Conservation (phyloP, 768 basidiomycete genomes). For the Leucogyrophana mollusca region DNA sequence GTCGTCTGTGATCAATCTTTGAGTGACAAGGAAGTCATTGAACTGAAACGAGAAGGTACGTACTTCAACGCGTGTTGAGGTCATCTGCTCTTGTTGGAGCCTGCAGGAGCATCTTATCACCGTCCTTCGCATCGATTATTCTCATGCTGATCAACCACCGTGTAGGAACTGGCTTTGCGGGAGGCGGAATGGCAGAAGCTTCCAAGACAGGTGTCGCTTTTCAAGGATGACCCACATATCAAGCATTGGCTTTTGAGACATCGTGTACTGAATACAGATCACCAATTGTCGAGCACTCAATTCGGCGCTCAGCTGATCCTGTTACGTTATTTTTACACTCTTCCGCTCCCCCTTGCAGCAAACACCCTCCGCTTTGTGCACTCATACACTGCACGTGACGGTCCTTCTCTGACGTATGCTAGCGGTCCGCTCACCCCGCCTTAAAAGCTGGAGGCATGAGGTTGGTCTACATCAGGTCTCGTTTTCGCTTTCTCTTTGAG, state of each 20-base stretch:
- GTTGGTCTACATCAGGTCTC: too few relatives aligned
- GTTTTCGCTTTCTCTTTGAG: too few relatives aligned
- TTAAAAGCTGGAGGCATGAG: neutral
- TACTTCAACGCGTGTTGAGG: conserved; percentile 2
- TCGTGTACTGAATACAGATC: too few relatives aligned
- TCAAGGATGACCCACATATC: conserved; percentile 55
- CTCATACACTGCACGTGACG: neutral
- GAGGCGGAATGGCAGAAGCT: conserved; percentile 92
- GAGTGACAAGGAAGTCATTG: conserved; percentile 71
- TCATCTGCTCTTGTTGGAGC: neutral
- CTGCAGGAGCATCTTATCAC: neutral
- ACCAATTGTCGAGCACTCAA: neutral
- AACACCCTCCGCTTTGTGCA: too few relatives aligned
- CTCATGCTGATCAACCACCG: neutral
- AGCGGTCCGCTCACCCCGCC: neutral
- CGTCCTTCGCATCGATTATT: neutral
- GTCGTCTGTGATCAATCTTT: conserved; percentile 77
- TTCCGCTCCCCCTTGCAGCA: too few relatives aligned
- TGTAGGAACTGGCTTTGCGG: conserved; percentile 88
- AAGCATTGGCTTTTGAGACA: neutral
- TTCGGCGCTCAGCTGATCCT: neutral
- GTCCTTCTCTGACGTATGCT: neutral
- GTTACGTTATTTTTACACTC: neutral
- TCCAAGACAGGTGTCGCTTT: conserved; percentile 79
- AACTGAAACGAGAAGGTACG: conserved; percentile 86